phyloP scores from a whole-genome alignment of 148 eudicot species.

The Pouteria glomerata region DNA sequence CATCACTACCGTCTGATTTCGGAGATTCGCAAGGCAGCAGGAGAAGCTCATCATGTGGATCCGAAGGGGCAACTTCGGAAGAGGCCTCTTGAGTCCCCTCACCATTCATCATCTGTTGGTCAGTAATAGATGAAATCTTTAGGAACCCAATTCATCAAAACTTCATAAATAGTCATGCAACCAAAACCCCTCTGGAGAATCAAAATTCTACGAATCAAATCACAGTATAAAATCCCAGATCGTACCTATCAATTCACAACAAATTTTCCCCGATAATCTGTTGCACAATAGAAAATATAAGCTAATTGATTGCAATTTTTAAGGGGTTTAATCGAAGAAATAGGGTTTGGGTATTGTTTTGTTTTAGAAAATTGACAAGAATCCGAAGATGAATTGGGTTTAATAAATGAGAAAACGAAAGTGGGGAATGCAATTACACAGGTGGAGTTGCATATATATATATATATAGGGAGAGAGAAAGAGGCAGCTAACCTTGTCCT shows the following conservation, averaged over 20 bases:
- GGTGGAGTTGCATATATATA: too few species aligned
- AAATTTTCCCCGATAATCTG: background rate
- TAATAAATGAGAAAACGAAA: background rate
- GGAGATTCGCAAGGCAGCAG: slow-evolving; percentile 22
- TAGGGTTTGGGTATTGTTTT: slow-evolving; percentile 2
- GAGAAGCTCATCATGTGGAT: slow-evolving; percentile 23
- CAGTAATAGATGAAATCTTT: slow-evolving; percentile 5
- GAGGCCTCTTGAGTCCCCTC: slow-evolving; percentile 32
- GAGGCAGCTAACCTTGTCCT: too few species aligned
- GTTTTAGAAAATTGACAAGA: background rate
- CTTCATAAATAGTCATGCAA: background rate
- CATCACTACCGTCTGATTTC: slow-evolving; percentile 37
- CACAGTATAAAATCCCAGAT: background rate
- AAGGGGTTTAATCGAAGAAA: background rate
- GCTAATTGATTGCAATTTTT: background rate
- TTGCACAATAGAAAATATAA: background rate
- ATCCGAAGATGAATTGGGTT: background rate
- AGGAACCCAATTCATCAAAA: background rate
- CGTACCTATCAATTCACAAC: background rate
- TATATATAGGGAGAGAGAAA: too few species aligned
- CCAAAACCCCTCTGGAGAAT: background rate
- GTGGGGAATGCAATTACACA: too few species aligned
- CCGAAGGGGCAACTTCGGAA: slow-evolving; percentile 21
- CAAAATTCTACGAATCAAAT: background rate
- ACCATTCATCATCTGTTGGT: slow-evolving; percentile 43